Evolutionary conservation across 2,329 filamentous ascomycete species (phyloP), one percentile per base, ranked within the genome.

Genomic region (Exophiala sideris): DNA sequence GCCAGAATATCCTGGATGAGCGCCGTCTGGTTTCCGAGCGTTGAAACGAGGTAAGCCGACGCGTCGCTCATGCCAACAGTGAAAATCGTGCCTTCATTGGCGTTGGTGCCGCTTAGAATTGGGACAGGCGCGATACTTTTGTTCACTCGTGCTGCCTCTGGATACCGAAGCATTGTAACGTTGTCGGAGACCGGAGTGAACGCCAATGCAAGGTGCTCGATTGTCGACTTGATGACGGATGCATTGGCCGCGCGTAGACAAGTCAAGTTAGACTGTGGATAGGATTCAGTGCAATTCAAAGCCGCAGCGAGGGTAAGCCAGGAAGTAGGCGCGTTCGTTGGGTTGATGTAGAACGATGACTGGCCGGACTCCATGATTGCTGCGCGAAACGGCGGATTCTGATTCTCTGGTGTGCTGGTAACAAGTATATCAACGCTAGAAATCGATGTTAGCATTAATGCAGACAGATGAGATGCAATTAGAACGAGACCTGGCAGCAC

Each of bases 31-130:
- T 51, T 53, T 5, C 49, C 49, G 16, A 59, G 34, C 5, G 48
- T 12, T 4, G 18, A 39, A 10, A 18, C 24, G 7, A 59, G 44
- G 38, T 47, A 52, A 2, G 52, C 24, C 5, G 50, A n/a, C 5
- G 49, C 35, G 35, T 54, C 52, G 32, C 34, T 54, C 8, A 47
- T 5, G 20, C 48, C 53, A 36, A 36, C 4, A 16, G 42, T 51
- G 47, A 56, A 59, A n/a, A 54, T 21, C 3, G 39, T 50, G 7
- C 75, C 75, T 64, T 78, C 69, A 12, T 72, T 70, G 18, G 79
- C 61, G 7, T 69, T 73, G 53, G 64, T 70, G 39, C 77, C 76
- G 45, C 75, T 75, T 5, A 74, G 58, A 6, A 73, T 56, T 0
- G 58, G 56, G 9, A 79, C 66, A 55, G 74, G 78, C 3, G 64